Evolutionary conservation across 768 basidiomycete species (phyloP).

Genomic region (Leccinum aurantiacum): DNA sequence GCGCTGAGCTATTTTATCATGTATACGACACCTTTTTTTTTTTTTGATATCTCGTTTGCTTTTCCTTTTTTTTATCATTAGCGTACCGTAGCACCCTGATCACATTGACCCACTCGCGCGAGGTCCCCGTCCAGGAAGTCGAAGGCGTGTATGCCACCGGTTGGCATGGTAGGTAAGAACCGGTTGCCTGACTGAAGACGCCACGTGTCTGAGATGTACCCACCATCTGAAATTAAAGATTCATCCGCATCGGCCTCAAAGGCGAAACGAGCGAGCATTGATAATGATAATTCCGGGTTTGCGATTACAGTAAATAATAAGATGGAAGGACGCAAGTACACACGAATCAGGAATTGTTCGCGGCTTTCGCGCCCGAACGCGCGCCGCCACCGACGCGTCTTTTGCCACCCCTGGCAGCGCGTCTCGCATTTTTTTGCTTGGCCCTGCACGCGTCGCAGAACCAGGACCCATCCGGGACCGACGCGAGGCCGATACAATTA

Average conservation of each 20-base stretch:
- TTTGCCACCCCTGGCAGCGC: slow-evolving; percentile 52
- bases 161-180: not conserved
- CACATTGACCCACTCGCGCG: not conserved
- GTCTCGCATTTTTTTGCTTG: slow-evolving; percentile 51
- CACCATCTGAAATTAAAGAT: no score
- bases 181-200: not conserved
- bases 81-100: not conserved
- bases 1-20: slow-evolving; percentile 46
- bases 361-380: slow-evolving; percentile 31
- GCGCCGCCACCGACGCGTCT: slow-evolving; percentile 44
- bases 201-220: not conserved
- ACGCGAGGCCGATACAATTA: slow-evolving; percentile 65
- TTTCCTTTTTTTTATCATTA: not conserved
- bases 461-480: slow-evolving; percentile 72
- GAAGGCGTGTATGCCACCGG: not conserved
- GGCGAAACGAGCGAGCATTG: not conserved
- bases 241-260: no score
- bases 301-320: slow-evolving; percentile 29
- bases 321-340: slow-evolving; percentile 1
- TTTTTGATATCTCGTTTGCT: not conserved
- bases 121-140: not conserved
- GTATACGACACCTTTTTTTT: slow-evolving; percentile 23
- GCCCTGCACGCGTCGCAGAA: slow-evolving; percentile 67
- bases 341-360: slow-evolving; percentile 29
- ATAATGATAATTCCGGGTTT: not conserved